A percentile compares a stretch with the other conserved stretches of the same genome.
phyloP scores from a whole-genome alignment of 2,329 filamentous ascomycete genomes.

The Sarocladium strictum region DNA sequence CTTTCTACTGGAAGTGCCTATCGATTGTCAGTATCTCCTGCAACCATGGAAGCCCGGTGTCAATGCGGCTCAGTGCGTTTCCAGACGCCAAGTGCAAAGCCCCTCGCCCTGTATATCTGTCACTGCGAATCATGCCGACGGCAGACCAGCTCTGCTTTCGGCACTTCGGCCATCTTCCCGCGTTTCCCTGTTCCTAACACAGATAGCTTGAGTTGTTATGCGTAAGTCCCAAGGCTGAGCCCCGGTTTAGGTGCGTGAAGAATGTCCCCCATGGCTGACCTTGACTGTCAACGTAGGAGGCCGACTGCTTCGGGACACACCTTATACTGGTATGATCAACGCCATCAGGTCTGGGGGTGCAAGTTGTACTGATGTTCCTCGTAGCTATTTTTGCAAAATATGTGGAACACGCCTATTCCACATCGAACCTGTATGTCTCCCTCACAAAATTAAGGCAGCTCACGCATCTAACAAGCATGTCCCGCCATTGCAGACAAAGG shows the following conservation, averaged over 20 bases:
- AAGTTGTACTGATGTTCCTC: not conserved
- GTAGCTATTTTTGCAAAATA: constrained; percentile 58
- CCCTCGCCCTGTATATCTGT: constrained; percentile 63
- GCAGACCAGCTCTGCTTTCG: constrained; percentile 62
- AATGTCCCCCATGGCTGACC: not conserved
- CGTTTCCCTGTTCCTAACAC: constrained; percentile 50
- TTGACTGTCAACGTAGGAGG: constrained; percentile 36
- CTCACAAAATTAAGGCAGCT: not conserved
- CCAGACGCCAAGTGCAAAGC: constrained; percentile 52
- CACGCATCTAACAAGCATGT: constrained; percentile 12
- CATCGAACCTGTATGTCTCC: constrained; percentile 43
- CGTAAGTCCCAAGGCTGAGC: constrained; percentile 31
- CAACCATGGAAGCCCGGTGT: constrained; percentile 51
- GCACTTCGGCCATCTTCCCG: constrained; percentile 64
- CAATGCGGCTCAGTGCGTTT: constrained; percentile 61
- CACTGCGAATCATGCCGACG: constrained; percentile 62
- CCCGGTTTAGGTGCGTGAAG: not conserved
- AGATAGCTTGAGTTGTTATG: constrained; percentile 46
- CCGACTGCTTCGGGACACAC: constrained; percentile 50
- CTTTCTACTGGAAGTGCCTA: no score
- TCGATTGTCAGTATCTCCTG: not conserved
- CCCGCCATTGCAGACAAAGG: constrained; percentile 39
- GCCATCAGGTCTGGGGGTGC: not conserved
- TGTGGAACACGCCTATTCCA: constrained; percentile 64
- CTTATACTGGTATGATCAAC: constrained; percentile 46